These are phyloP conservation scores for Aspergillus cristatus DNA, from an alignment of 495 filamentous ascomycete species.

Conservation along the genomic window DNA sequence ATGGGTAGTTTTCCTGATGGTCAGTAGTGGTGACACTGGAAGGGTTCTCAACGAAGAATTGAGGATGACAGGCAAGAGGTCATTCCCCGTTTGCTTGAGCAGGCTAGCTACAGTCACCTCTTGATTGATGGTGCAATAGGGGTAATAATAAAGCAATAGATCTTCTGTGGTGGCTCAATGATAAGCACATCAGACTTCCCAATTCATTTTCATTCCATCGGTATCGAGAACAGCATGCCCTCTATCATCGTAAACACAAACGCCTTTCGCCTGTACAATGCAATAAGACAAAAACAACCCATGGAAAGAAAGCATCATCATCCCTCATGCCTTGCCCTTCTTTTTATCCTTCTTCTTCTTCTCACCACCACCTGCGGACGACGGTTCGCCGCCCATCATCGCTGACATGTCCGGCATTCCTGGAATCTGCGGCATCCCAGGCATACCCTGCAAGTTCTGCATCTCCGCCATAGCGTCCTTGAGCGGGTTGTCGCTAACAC, in stretches of 20 bases:
- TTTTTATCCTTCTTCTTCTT: constrained; percentile 47
- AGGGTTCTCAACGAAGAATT: too few species aligned
- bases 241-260: constrained; percentile 16
- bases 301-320: too few species aligned
- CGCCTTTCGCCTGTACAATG: constrained; percentile 31
- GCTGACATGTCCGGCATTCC: constrained; percentile 34
- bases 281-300: too few species aligned
- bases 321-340: constrained; percentile 10
- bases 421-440: constrained; percentile 38
- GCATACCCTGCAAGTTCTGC: constrained; percentile 51
- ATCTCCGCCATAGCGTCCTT: constrained; percentile 98
- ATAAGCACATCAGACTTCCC: too few species aligned
- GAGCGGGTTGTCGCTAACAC: constrained; percentile 90
- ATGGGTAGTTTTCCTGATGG: too few species aligned
- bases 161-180: too few species aligned
- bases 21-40: too few species aligned
- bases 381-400: constrained; percentile 16
- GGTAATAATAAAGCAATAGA: too few species aligned
- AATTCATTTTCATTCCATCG: constrained; percentile 1
- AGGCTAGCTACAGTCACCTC: too few species aligned
- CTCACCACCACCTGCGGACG: constrained; percentile 31
- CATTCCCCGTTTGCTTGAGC: too few species aligned
- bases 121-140: too few species aligned
- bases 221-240: constrained; percentile 13
- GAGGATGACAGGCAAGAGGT: too few species aligned